phyloP scores from a whole-genome alignment of 2,329 filamentous ascomycete species.

The Fusarium concolor region DNA sequence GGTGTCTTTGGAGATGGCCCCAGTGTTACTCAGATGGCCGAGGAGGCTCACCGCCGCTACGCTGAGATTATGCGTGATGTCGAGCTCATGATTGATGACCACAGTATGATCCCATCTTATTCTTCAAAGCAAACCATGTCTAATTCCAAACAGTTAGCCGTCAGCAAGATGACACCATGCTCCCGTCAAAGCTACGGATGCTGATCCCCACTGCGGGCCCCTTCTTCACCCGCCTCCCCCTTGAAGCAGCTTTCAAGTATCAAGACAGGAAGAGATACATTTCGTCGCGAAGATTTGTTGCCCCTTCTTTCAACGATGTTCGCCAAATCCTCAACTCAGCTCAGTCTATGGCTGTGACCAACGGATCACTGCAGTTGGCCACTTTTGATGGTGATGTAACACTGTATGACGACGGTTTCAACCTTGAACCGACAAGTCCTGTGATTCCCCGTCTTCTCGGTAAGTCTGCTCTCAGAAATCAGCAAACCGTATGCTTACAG shows the following conservation, averaged over 20 bases:
- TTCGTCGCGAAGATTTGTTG: conserved; percentile 90
- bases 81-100: conserved; percentile 89
- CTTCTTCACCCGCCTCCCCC: conserved; percentile 89
- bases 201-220: conserved; percentile 91
- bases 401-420: conserved; percentile 90
- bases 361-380: conserved; percentile 81
- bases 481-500: conserved; percentile 6
- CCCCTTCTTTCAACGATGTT: conserved; percentile 97
- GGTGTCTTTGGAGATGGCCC: conserved; percentile 80
- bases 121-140: background rate
- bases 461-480: conserved; percentile 39
- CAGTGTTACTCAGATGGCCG: conserved; percentile 77
- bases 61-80: conserved; percentile 96
- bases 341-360: conserved; percentile 90
- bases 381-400: conserved; percentile 99
- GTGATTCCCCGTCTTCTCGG: conserved; percentile 74
- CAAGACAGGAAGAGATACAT: conserved; percentile 90
- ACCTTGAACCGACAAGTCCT: conserved; percentile 78
- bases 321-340: conserved; percentile 93
- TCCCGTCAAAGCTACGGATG: conserved; percentile 90
- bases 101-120: conserved; percentile 68
- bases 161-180: conserved; percentile 70
- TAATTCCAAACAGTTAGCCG: conserved; percentile 69
- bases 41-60: conserved; percentile 86
- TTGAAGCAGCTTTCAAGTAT: conserved; percentile 91